Conservation (phyloP, 176 grass and related monocot genomes). For the Eremochloa ophiuroides region DNA sequence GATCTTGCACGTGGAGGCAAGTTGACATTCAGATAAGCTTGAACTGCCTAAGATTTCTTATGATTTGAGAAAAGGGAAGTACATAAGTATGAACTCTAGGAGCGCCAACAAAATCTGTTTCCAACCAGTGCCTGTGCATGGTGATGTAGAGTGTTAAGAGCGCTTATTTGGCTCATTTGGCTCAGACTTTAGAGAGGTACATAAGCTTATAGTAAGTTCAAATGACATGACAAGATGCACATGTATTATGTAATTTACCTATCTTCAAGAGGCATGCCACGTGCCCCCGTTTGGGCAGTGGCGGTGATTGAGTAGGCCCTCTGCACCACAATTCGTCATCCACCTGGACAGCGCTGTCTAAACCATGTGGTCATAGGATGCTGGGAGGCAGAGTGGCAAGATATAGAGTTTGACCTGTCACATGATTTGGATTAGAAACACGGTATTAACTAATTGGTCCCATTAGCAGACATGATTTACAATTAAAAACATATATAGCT, state of each 20-base stretch:
- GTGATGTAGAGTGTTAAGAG: background rate
- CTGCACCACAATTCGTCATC: background rate
- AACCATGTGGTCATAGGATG: background rate
- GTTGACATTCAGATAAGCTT: conserved; percentile 24
- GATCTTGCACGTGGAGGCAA: conserved; percentile 29
- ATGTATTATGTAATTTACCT: background rate
- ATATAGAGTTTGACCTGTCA: background rate
- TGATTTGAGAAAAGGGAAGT: background rate
- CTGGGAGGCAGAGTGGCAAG: background rate
- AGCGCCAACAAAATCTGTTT: background rate
- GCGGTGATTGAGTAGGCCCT: background rate
- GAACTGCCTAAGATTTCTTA: conserved; percentile 7
- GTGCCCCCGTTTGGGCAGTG: background rate
- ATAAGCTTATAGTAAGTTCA: background rate
- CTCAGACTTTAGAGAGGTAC: background rate
- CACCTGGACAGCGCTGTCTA: background rate
- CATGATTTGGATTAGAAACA: background rate
- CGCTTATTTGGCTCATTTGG: background rate
- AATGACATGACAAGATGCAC: background rate
- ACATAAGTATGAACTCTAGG: background rate
- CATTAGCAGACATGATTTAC: background rate
- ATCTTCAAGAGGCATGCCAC: background rate
- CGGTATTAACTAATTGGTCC: background rate
- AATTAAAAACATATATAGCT: background rate
- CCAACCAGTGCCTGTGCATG: background rate